A percentile compares a stretch with the other conserved stretches of the same genome.
Conservation (phyloP, 306 rosid species). For the Pachyrhizus erosus region DNA sequence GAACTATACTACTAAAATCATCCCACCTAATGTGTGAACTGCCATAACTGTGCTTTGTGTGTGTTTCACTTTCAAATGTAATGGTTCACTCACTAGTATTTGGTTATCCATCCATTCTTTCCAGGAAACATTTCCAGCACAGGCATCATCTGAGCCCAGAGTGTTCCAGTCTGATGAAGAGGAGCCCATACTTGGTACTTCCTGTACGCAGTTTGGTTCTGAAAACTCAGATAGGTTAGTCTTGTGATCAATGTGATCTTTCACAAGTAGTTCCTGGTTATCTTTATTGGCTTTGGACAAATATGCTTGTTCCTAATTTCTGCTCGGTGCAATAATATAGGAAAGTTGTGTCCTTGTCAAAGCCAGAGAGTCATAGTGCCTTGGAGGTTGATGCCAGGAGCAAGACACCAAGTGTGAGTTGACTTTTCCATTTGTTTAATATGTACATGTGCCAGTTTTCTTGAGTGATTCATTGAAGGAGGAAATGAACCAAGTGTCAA, state of each 20-base stretch:
- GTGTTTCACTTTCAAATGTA: background rate
- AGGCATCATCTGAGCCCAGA: conserved; percentile 34
- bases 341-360: conserved; percentile 60
- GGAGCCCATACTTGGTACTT: conserved; percentile 11
- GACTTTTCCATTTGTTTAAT: conserved; percentile 1
- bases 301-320: background rate
- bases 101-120: conserved; percentile 36
- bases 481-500: background rate
- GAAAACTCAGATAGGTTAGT: conserved; percentile 70
- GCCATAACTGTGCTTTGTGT: background rate
- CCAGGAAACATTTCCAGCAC: conserved; percentile 46
- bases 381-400: conserved; percentile 53
- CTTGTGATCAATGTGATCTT: conserved; percentile 11
- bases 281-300: background rate
- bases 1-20: background rate
- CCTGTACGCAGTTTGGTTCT: conserved; percentile 24
- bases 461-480: background rate
- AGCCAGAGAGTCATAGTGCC: conserved; percentile 48
- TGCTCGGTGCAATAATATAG: conserved; percentile 50
- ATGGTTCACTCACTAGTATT: background rate
- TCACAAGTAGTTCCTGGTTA: background rate
- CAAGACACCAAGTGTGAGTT: conserved; percentile 46
- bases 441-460: background rate
- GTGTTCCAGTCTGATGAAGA: conserved; percentile 42
- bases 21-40: conserved; percentile 8